Evolutionary conservation across 805 yeast species (phyloP), one percentile per base, ranked within the genome.

Genomic region (Cyberlindnera sargentensis): DNA sequence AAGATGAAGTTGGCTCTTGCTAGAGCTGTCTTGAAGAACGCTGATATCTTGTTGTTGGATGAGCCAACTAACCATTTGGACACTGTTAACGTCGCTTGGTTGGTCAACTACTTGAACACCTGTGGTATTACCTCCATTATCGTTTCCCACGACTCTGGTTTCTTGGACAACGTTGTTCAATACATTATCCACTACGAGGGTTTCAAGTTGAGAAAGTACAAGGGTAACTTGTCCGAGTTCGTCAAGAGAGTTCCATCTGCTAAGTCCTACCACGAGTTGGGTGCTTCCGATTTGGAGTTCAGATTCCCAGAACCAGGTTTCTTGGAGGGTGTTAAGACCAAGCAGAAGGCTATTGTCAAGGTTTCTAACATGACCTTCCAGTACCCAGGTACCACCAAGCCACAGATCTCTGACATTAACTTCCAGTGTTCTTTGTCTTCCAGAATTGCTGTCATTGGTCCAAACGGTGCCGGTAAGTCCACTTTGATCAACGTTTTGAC

Each of bases 61-160:
- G 99, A 91, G 78, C 99, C 99, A 64, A 91, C 99, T 52, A 91
- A 91, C 71, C 99, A 91, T 71, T 79, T 91, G 76, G 99, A 93
- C 72, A 96, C 87, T 40, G 71, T 78, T 36, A 91, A 91, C 57
- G 98, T 93, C 47, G 78, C 82, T 62, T 91, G 99, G 99, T 73
- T 91, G 53, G 82, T 88, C 68, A 88, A 91, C 47, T 93, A 93
- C 61, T 74, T 93, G 60, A 72, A 78, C 33, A 80, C 76, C 43
- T 88, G 91, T 65, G 84, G 88, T 44, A 90, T 93, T 62, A 91
- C 99, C 42, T 87, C 96, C n/a, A 73, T 91, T 63, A 91, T 91
- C 61, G 98, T 91, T 55, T 90, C 98, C 41, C 99, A 91, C 76
- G 99, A 91, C 71, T 88, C 97, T 44, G 95, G 96, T 24, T 91